These are phyloP conservation scores for Gaertneriomyces sp. DNA, from an alignment of 192 early-diverging fungal species.

Conservation along the genomic window DNA sequence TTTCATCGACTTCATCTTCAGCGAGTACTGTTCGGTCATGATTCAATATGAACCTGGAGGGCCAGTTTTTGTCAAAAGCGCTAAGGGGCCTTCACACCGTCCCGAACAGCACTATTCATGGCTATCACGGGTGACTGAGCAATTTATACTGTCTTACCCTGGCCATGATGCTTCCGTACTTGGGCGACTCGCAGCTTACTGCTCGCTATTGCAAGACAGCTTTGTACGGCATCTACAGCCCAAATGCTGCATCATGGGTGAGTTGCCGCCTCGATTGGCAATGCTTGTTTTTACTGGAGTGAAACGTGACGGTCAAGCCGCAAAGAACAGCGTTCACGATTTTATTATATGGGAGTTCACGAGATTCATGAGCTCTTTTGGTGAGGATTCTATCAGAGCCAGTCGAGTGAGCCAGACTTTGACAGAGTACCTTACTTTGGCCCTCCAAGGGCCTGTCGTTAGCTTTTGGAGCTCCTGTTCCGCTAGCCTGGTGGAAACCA, in stretches of 20 bases:
- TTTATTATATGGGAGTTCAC: too few relatives aligned
- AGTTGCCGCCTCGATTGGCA: too few relatives aligned
- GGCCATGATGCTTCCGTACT: not conserved
- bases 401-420: too few relatives aligned
- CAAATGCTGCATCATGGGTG: not conserved
- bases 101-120: not conserved
- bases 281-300: too few relatives aligned
- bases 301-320: too few relatives aligned
- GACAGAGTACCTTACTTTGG: too few relatives aligned
- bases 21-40: not conserved
- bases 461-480: too few relatives aligned
- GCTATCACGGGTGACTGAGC: not conserved
- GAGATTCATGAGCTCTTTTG: too few relatives aligned
- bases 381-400: too few relatives aligned
- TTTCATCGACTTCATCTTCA: constrained; percentile 7
- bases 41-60: not conserved
- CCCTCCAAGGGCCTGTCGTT: too few relatives aligned
- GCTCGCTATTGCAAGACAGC: constrained; percentile 13
- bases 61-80: not conserved
- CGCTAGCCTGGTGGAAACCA: too few relatives aligned
- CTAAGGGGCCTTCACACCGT: not conserved
- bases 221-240: constrained; percentile 3
- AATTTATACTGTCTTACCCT: not conserved
- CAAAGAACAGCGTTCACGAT: too few relatives aligned
- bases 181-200: not conserved